phyloP scores from a whole-genome alignment of 345 rosid species.

The Eucalyptus decipiens region DNA sequence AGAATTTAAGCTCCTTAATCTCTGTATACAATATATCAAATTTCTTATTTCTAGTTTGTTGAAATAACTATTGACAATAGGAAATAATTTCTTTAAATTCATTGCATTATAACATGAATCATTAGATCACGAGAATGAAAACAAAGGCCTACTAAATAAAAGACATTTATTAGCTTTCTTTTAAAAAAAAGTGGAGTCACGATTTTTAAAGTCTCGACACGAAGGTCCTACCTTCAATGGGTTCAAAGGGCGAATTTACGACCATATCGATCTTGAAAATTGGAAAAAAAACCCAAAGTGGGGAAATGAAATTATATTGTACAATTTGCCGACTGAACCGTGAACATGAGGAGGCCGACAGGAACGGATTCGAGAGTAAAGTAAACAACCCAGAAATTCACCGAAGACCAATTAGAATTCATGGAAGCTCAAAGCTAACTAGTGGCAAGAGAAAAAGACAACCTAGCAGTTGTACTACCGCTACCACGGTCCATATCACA shows the following conservation, averaged over 20 bases:
- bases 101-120: not conserved
- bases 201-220: not conserved
- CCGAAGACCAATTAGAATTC: not conserved
- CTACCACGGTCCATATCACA: not conserved
- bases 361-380: not conserved
- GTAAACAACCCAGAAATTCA: not conserved
- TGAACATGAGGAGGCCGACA: not conserved
- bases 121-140: fast-evolving
- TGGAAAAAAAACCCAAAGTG: not conserved
- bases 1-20: not conserved
- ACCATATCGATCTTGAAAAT: not conserved
- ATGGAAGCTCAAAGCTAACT: not conserved
- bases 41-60: not conserved
- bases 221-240: not conserved
- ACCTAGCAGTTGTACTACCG: not conserved
- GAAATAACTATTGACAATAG: not conserved
- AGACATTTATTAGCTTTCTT: not conserved
- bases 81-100: not conserved
- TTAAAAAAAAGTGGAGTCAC: not conserved
- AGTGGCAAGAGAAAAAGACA: not conserved
- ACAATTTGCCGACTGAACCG: not conserved
- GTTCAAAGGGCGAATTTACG: not conserved
- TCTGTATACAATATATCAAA: not conserved
- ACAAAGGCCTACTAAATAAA: fast-evolving
- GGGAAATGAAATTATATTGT: not conserved